Evolutionary conservation across 2,329 filamentous ascomycete genomes (phyloP), one percentile per base, ranked within the genome.

Genomic region (Microsporum audouinii): DNA sequence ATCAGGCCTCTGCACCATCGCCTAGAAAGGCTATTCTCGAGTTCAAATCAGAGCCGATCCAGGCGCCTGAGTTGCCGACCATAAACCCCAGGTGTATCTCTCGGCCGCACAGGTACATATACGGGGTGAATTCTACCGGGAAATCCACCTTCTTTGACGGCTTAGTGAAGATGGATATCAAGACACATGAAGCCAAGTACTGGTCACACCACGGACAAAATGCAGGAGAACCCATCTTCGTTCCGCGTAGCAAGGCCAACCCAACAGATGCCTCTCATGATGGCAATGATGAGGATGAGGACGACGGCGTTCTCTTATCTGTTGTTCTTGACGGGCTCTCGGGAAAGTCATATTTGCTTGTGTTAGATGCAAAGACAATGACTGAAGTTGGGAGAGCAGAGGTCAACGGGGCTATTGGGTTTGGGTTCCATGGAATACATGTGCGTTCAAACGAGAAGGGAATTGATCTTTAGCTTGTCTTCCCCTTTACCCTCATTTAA

Each of bases 161-260:
- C 0, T 69, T 84, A 29, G 71, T 77, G 63, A 83, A 84, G 64
- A 77, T 79, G 58, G 80, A 84, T 65, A 76, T 75, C 14, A 65
- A 74, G 27, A 79, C 76, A 0, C 70, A 76, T 14, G 68, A 70
- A 14, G 64, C 68, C 0, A 68, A 71, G 0, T 67, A 74, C 47
- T 83, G 81, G 79, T 73, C 74, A 10, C 64, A 68, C 2, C 75
- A 78, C 41, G 78, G 74, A 0, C 80, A 83, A 61, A 80, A 77
- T 0, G 78, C 81, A 0, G 77, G 80, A 0, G 81, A 84, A 64
- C 71, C 80, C 0, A 80, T 83, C 33, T 84, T 83, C 61, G 71
- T 84, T 1, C 69, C 73, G 1, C 66, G 51, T n/a, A 55, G 31
- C 14, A 55, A 55, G n/a, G 14, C 12, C 5, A 14, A 14, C n/a